Evolutionary conservation across 768 basidiomycete species (phyloP).

Genomic region (Hypholoma sublateritium): DNA sequence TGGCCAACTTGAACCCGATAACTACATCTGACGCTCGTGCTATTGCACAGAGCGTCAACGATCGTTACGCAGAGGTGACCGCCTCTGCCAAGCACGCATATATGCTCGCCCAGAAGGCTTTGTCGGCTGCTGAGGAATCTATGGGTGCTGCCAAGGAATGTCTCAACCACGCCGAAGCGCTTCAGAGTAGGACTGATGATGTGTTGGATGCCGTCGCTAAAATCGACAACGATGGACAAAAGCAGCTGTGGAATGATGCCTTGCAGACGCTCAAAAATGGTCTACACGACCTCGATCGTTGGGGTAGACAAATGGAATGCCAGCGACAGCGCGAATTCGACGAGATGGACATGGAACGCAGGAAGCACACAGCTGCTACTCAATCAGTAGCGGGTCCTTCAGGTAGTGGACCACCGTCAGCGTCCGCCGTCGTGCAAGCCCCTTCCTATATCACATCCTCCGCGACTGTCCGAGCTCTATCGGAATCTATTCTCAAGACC

Average conservation of each 20-base stretch:
- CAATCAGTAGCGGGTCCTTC: too few species aligned
- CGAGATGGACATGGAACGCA: too few species aligned
- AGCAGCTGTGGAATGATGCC: conserved; percentile 5
- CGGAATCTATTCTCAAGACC: too few species aligned
- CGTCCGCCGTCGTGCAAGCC: too few species aligned
- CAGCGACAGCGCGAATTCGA: too few species aligned
- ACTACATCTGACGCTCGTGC: conserved; percentile 16
- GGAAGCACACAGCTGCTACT: too few species aligned
- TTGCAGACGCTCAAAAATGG: conserved; percentile 6
- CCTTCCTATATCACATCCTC: too few species aligned
- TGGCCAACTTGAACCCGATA: conserved; percentile 21
- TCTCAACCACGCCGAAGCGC: conserved; percentile 21
- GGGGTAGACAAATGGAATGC: too few species aligned
- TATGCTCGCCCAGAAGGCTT: conserved; percentile 29
- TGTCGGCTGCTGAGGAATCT: conserved; percentile 26
- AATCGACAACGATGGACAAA: not conserved
- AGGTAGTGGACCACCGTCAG: too few species aligned
- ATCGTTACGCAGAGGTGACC: conserved; percentile 21
- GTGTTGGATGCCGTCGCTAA: conserved; percentile 23
- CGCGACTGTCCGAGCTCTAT: too few species aligned
- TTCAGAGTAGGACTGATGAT: conserved; percentile 21
- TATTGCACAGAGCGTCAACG: conserved; percentile 23
- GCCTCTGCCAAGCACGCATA: conserved; percentile 26
- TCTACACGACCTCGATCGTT: not conserved
- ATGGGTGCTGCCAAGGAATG: conserved; percentile 26